Conservation (phyloP, 2,329 filamentous ascomycete species). For the Aspergillus calidoustus region DNA sequence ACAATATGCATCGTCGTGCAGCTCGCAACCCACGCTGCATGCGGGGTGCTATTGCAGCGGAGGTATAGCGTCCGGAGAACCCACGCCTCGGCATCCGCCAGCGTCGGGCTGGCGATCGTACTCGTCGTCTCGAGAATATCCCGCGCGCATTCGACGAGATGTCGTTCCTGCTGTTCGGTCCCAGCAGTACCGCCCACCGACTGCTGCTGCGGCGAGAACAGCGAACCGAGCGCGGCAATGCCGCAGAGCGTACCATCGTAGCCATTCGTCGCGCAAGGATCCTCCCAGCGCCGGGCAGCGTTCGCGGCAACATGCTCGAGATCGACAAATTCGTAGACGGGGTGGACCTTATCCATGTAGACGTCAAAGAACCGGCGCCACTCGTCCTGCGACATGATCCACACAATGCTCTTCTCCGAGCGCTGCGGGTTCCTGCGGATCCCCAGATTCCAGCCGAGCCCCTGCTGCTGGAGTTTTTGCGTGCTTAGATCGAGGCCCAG, state of each 20-base stretch:
- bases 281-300: constrained; percentile 2
- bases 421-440: neutral
- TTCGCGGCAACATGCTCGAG: constrained; percentile 1
- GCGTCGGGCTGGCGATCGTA: neutral
- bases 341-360: constrained; percentile 15
- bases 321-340: constrained; percentile 23
- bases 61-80: constrained; percentile 55
- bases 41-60: constrained; percentile 52
- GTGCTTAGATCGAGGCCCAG: neutral
- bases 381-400: constrained; percentile 1
- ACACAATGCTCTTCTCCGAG: constrained; percentile 3
- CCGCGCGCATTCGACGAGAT: neutral
- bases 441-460: constrained; percentile 13
- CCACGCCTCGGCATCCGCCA: constrained; percentile 37
- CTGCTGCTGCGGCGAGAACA: neutral
- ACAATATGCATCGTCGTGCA: constrained; percentile 59
- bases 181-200: neutral
- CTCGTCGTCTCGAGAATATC: constrained; percentile 10
- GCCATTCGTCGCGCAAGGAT: constrained; percentile 3
- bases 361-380: constrained; percentile 2
- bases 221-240: constrained; percentile 22
- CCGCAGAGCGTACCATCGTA: constrained; percentile 18
- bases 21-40: constrained; percentile 59
- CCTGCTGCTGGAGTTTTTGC: neutral
- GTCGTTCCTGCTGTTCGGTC: neutral